Conservation (phyloP, 139 green algal genomes). For the Chlorella sp. region DNA sequence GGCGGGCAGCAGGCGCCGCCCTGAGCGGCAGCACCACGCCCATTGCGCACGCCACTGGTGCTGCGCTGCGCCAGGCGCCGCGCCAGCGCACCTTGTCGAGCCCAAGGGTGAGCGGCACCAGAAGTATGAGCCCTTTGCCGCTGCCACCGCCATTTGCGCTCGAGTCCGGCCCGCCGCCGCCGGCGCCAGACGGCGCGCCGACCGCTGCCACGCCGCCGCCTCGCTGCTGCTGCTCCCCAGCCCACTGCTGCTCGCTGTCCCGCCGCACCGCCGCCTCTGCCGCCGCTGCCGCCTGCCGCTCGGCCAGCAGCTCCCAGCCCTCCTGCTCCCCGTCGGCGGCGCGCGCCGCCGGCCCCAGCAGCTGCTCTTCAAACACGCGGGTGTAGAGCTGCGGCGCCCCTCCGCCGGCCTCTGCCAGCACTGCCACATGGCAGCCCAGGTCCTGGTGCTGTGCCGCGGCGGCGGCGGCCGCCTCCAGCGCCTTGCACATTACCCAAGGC, state of each 20-base stretch:
- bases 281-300: neutral
- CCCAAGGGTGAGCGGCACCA: slow-evolving; percentile 85
- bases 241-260: neutral
- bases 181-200: too few species aligned
- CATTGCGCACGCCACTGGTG: neutral
- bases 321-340: neutral
- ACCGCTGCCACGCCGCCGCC: neutral
- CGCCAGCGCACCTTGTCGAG: slow-evolving; percentile 68
- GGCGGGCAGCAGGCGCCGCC: too few species aligned
- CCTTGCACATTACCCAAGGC: slow-evolving; percentile 81
- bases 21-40: neutral
- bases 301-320: too few species aligned
- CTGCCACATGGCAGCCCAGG: slow-evolving; percentile 50
- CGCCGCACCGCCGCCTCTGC: neutral
- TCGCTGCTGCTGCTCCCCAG: neutral
- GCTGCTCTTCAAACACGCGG: slow-evolving; percentile 23
- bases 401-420: slow-evolving; percentile 72
- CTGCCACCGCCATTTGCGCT: neutral
- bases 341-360: neutral
- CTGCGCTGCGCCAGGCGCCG: neutral
- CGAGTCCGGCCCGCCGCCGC: too few species aligned
- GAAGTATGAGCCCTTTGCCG: slow-evolving; percentile 58
- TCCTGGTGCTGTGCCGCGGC: neutral
- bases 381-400: slow-evolving; percentile 70
- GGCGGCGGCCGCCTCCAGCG: slow-evolving; percentile 58